Base-by-base conservation (phyloP, 192 early-diverging fungal species). In the Mortierella alpina region DNA sequence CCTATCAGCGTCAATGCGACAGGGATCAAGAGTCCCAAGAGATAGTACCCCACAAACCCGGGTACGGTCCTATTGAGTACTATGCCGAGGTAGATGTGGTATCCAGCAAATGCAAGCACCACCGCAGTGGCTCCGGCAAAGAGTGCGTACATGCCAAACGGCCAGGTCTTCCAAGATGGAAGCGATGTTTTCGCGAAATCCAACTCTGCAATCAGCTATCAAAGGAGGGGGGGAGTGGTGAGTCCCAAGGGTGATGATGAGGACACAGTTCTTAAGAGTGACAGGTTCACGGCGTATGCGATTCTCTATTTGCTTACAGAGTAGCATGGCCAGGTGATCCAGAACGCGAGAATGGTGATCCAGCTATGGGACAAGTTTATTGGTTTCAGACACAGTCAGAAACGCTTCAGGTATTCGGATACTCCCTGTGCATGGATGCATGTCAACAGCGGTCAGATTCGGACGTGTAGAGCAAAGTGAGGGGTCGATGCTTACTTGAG, bases 151-250 rank as follows among this genome's bases (percentile, higher is more conserved):
- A 92, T 90, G 10, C 86, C 86, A 52, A 80, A 81, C 58, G 88
- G 83, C 93, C 93, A 95, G 6, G 82, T 53, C 47, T 87, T 87
- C 77, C 88, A 90, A 5, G 82, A 76, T 17, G 87, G 86, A 31
- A 95, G 68, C 5, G 92, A 93, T 1, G 91, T 88, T 53, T 90
- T 89, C 62, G 92, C 80, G 66, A 92, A 92, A 5, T 91, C 88
- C 31, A 92, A 64, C 75, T 93, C 91, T 10, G 89, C 91, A 11
- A 95, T 87, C 40, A 85, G 47, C 84, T 76, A 55, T 50, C 10
- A 47, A 15, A 7, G 20, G 45, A 55, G 31, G 17, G 1, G 90
- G 45, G 7, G 18, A 52, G 22, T 17, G 15, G 55, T 51, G 10
- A 58, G 42, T 44, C 42, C 42, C 12, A 70, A 17, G 56, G 44